Base-by-base conservation (phyloP, 495 filamentous ascomycete genomes). In the Aspergillus taichungensis region DNA sequence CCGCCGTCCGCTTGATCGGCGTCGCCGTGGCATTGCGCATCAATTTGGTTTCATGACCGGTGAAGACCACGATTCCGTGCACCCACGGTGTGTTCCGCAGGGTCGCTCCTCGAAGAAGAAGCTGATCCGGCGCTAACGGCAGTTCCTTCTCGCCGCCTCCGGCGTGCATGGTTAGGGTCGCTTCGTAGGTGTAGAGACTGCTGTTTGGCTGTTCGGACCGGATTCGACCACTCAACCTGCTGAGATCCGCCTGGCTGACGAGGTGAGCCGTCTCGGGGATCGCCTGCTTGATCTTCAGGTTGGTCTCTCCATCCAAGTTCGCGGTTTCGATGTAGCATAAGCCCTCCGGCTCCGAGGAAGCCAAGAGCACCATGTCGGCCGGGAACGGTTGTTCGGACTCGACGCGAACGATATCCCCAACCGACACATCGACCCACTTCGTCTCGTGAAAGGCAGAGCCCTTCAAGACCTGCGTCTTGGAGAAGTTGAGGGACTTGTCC, bases 301-400 rank as follows among this genome's bases (percentile, higher is more conserved):
- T 99, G 13, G 94, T 99, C 63, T 99, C 94, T 45, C 94, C 94
- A 55, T 99, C 94, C 43, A 99, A 68, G 59, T 99, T 99, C 29
- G 94, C 92, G 0, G 94, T 99, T 72, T 99, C 94, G 56, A 97
- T 99, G 57, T 99, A 99, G 64, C 94, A 99, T 45, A 99, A 63
- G 49, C 94, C 94, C 66, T 99, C 94, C 2, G 94, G 94, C 62
- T 99, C 94, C 6, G 94, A 97, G 43, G 87, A 92, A 10, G 94
- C 90, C 50, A 97, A 70, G 28, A 99, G 67, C 11, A 95, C 86
- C 49, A 99, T 61, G 66, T 99, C 94, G 29, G 94, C 90, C 0
- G 94, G 94, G 60, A 99, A 99, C 5, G 94, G 84, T 55, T 96
- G 84, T 58, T 97, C 94, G 3, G 90, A 95, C 56, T 99, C 84